Evolutionary conservation across 331 rosid genomes (phyloP).

Genomic region (Quercus lobata): DNA sequence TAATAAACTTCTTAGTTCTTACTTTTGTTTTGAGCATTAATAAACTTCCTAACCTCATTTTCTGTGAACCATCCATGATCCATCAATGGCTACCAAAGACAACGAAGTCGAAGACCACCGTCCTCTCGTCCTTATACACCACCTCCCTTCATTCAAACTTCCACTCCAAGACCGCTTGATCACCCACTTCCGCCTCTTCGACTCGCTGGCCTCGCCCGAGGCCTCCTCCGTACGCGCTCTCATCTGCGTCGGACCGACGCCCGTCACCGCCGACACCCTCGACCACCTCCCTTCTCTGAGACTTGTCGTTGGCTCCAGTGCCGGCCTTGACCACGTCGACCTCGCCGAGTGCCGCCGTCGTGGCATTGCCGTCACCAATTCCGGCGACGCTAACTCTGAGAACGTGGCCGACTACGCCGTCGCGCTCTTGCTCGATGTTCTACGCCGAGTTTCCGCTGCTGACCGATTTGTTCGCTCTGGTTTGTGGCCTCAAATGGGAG

Average conservation of each 20-base stretch:
- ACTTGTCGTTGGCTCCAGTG: conserved; percentile 12
- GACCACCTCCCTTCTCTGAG: conserved; percentile 15
- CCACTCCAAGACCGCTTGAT: neutral
- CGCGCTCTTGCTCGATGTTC: conserved; percentile 12
- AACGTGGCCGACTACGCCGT: neutral
- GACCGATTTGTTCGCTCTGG: conserved; percentile 16
- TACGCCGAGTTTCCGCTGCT: conserved; percentile 10
- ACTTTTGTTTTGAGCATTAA: too few relatives aligned
- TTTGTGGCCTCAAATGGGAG: conserved; percentile 6
- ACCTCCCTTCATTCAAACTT: neutral
- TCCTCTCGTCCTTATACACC: too few relatives aligned
- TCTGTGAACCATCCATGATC: too few relatives aligned
- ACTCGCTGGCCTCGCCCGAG: neutral
- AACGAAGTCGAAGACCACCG: too few relatives aligned
- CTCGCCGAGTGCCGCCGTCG: conserved; percentile 8
- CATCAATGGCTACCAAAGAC: too few relatives aligned
- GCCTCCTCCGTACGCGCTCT: conserved; percentile 9
- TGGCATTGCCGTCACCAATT: conserved; percentile 7
- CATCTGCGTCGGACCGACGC: neutral
- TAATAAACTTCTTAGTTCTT: too few relatives aligned
- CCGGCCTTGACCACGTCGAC: conserved; percentile 21
- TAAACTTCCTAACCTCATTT: too few relatives aligned
- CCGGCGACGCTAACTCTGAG: neutral
- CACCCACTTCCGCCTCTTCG: conserved; percentile 4
- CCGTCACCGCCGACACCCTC: neutral